Base-by-base conservation (phyloP, 306 rosid genomes). In the Datisca glomerata region DNA sequence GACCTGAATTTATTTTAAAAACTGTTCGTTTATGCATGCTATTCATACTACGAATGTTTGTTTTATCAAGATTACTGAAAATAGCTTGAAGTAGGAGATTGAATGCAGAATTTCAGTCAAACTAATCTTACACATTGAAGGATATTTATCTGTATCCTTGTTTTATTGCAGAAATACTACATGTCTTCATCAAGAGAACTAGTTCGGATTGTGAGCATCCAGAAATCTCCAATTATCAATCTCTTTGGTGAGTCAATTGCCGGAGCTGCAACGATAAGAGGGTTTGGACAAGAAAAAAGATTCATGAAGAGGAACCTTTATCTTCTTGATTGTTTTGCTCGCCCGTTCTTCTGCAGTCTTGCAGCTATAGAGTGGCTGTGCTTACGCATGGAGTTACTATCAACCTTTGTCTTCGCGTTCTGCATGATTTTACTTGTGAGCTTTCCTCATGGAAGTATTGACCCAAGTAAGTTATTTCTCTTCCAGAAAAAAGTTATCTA, bases 301-400 rank as follows among this genome's bases (percentile, higher is more conserved):
- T 89, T 89, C 61, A 53, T 80, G 81, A 89, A 89, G 76, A 71
- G 95, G 53, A 89, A 89, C 51, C 95, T 89, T 20, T 72, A 80
- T 75, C 94, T 84, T 62, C 93, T 89, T 37, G 98, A 89, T 71
- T 72, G 86, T 63, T 84, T 80, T 67, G 82, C 93, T 29, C 86
- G 98, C 24, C 98, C 98, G 51, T 89, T 89, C 81, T 89, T 89
- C 70, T 89, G 93, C 77, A 89, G 98, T 71, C 78, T 89, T 51
- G 86, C 98, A 17, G 98, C 98, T 43, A 89, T 89, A 61, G 98
- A 89, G 65, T 89, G 98, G 98, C 93, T 89, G 45, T 89, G 98
- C 68, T 70, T 89, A 21, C 84, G 98, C 24, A 89, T 89, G 98
- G 98, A 89, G 47, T 65, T 89, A 41, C 74, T 89, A 51, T 89